phyloP scores from a whole-genome alignment of 2,329 filamentous ascomycete species.

The Alternaria sp. region DNA sequence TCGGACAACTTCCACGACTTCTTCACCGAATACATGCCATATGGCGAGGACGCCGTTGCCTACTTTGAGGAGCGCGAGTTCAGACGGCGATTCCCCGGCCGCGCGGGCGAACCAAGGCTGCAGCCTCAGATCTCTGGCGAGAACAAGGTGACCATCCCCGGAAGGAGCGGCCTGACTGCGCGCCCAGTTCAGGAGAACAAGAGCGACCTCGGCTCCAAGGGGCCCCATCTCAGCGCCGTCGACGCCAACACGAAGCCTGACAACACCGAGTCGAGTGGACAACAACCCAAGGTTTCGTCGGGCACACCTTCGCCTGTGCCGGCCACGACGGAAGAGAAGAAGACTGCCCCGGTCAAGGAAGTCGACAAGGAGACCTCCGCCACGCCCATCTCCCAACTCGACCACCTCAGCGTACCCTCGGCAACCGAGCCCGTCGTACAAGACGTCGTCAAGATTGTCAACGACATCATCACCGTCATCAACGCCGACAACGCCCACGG shows the following conservation, averaged over 20 bases:
- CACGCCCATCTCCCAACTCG: constrained; percentile 66
- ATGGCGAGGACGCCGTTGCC: constrained; percentile 90
- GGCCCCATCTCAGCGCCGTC: constrained; percentile 70
- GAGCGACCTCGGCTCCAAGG: constrained; percentile 52
- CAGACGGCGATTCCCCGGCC: constrained; percentile 76
- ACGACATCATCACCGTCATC: constrained; percentile 92
- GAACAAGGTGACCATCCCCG: constrained; percentile 80
- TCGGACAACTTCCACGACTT: constrained; percentile 99
- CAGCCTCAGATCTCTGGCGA: constrained; percentile 63
- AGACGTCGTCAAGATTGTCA: constrained; percentile 92
- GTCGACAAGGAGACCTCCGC: constrained; percentile 37
- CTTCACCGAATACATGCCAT: constrained; percentile 96
- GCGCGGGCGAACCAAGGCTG: constrained; percentile 52
- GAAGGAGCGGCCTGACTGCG: constrained; percentile 85
- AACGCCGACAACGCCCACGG: constrained; percentile 81
- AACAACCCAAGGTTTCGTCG: constrained; percentile 41
- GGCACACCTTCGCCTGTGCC: constrained; percentile 10
- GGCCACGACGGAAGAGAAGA: constrained; percentile 31
- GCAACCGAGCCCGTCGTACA: constrained; percentile 88
- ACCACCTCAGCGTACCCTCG: constrained; percentile 77
- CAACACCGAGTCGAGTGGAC: constrained; percentile 13
- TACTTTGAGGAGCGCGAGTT: constrained; percentile 97
- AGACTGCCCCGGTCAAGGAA: constrained; percentile 31
- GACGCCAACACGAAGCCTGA: constrained; percentile 55
- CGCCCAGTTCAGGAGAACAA: constrained; percentile 70